Evolutionary conservation across 2,329 filamentous ascomycete species (phyloP), one percentile per base, ranked within the genome.

Genomic region (Drechslerella stenobrocha): DNA sequence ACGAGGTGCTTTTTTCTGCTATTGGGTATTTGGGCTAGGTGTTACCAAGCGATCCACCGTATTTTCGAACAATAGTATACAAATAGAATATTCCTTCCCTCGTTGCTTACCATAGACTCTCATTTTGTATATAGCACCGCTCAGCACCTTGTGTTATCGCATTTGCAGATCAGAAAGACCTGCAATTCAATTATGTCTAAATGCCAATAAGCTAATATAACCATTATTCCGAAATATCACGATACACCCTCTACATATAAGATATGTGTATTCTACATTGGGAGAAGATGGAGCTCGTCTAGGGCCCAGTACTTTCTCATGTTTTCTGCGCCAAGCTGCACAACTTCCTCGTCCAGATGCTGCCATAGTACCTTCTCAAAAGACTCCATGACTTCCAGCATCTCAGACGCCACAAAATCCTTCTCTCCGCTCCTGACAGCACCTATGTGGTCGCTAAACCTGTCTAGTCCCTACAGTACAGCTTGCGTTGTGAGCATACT

Each of bases 261-360:
- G n/a, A n/a, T n/a, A n/a, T n/a, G n/a, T 15, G 9, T 2, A 8
- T 6, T 11, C 18, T 60, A 67, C 63, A 67, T 60, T 23, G 63
- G 63, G 26, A 67, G 45, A 34, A 52, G 44, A 26, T 67, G 59
- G 7, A 67, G 35, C 20, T 96, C 90, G 46, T 88, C 84, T 66
- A 84, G 72, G 0, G 80, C 87, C 88, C 89, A 96, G 76, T 88
- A 90, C 76, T 80, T 84, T 72, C 89, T 81, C 90, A 96, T 95
- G 75, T 92, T 95, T 76, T 93, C 88, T 44, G 90, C 90, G 1
- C 86, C 83, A 28, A 96, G 76, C 71, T 87, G 83, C 76, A 80
- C 79, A 5, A 96, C 90, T 80, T 96, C 90, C 72, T 91, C 86
- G 73, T 93, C 88, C 66, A 96, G 78, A 80, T 96, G 90, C 73